These are phyloP conservation scores for Aureobasidium leucospermi DNA, from an alignment of 2,329 filamentous ascomycete species.

Conservation along the genomic window DNA sequence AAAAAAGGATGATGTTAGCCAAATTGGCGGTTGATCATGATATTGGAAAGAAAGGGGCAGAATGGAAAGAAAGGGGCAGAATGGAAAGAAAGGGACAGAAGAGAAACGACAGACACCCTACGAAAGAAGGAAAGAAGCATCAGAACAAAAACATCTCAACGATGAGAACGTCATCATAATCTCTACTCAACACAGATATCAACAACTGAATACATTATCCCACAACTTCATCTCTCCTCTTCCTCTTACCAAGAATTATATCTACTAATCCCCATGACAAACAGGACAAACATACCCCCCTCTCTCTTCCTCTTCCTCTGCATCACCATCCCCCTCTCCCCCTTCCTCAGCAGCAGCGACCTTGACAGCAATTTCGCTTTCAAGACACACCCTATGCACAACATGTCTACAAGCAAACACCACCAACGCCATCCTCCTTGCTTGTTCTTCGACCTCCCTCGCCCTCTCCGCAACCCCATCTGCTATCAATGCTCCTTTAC, in stretches of 20 bases:
- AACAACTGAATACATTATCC: neutral
- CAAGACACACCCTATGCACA: constrained; percentile 62
- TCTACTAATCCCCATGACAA: neutral
- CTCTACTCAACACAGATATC: neutral
- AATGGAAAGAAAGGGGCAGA: too few relatives aligned
- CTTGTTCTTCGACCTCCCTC: constrained; percentile 38
- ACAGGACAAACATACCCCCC: constrained; percentile 2
- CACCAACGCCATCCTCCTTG: constrained; percentile 43
- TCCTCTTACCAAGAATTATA: neutral
- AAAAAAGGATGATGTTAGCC: too few relatives aligned
- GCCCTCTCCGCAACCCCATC: constrained; percentile 30
- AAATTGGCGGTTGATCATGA: too few relatives aligned
- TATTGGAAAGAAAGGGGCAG: too few relatives aligned
- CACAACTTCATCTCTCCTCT: neutral
- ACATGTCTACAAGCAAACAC: constrained; percentile 65
- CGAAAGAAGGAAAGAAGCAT: too few relatives aligned
- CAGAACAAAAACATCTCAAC: too few relatives aligned
- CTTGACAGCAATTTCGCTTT: constrained; percentile 28
- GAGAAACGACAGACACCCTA: too few relatives aligned
- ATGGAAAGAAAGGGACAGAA: too few relatives aligned
- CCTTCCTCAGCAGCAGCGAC: neutral
- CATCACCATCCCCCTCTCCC: neutral
- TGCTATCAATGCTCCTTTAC: constrained; percentile 39
- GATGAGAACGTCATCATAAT: neutral
- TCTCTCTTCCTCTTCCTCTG: neutral